Base-by-base conservation (phyloP, 495 filamentous ascomycete species). In the Aspergillus campestris region DNA sequence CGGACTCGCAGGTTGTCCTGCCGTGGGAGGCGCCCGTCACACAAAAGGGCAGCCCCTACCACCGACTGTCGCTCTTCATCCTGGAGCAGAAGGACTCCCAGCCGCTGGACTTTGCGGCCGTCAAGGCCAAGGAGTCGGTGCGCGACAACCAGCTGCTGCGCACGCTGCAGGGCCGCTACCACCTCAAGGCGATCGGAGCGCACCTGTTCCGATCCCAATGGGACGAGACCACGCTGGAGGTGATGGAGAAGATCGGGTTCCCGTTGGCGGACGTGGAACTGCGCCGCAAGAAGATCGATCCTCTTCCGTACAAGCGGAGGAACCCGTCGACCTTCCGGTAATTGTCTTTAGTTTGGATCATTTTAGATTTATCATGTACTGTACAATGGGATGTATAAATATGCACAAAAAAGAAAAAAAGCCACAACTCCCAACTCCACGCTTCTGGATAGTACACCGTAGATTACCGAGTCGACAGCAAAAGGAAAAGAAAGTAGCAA, bases 1-100 rank as follows among this genome's bases (percentile, higher is more conserved):
- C 67, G 41, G 79, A 79, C 5, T 69, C 70, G 3, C 77, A 89
- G 50, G 69, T 85, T 9, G 72, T 89, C 36, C 73, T 90, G 3
- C 81, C 85, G 3, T 99, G 90, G 86, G 64, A 89, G 2, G 82
- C 92, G 1, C 84, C 92, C 2, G 84, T 81, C 49, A 84, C 88
- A 3, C 87, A 96, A 59, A 94, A 88, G 70, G 92, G 92, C 38
- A 75, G 80, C 11, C 89, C 89, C 2, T 97, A 96, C 62, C 94
- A 96, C 68, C 84, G 92, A 40, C 73, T 94, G 31, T 77, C 78
- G 28, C 59, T 97, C 40, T 86, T 95, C 63, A 71, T 97, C 38
- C 70, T 97, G 30, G 74, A 90, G 66, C 92, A 99, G 67, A 70
- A 75, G 34, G 65, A 78, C 18, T 78, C 74, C 18, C 51, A 72